These are phyloP conservation scores for Gymnopilus junonius DNA, from an alignment of 768 basidiomycete genomes.

Conservation along the genomic window DNA sequence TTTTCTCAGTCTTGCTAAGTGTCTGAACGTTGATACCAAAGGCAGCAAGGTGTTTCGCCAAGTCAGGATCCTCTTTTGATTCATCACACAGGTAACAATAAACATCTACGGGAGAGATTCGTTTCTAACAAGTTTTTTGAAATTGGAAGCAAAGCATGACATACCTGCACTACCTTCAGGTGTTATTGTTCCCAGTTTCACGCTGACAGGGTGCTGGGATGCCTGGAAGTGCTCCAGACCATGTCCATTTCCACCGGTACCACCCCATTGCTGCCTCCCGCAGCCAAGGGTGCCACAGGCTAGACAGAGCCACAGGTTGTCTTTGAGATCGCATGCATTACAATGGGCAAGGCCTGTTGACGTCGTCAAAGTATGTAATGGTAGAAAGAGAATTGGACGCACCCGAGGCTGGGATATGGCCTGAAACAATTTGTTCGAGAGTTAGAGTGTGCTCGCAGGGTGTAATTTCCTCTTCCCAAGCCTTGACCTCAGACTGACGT, in stretches of 20 bases:
- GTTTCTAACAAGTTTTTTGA: background rate
- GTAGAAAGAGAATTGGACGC: slow-evolving; percentile 8
- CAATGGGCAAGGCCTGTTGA: slow-evolving; percentile 78
- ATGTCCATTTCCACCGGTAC: slow-evolving; percentile 86
- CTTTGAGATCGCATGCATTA: slow-evolving; percentile 79
- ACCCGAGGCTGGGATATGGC: slow-evolving; percentile 60
- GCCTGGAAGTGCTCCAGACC: slow-evolving; percentile 78
- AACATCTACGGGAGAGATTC: slow-evolving; percentile 57
- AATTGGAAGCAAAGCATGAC: slow-evolving; percentile 21
- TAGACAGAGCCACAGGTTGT: slow-evolving; percentile 95
- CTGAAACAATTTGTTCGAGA: slow-evolving; percentile 46
- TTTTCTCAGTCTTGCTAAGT: slow-evolving; percentile 93
- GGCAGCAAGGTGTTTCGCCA: slow-evolving; percentile 71
- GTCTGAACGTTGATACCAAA: slow-evolving; percentile 89
- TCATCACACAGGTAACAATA: slow-evolving; percentile 95
- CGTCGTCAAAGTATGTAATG: background rate
- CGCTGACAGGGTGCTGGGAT: slow-evolving; percentile 78
- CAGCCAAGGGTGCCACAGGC: slow-evolving; percentile 91
- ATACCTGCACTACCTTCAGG: slow-evolving; percentile 90
- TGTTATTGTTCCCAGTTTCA: slow-evolving; percentile 96
- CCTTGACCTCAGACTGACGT: slow-evolving; percentile 92
- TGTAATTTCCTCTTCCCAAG: slow-evolving; percentile 95
- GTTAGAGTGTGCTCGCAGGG: slow-evolving; percentile 81
- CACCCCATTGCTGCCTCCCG: slow-evolving; percentile 85
- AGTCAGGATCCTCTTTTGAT: slow-evolving; percentile 73